These are phyloP conservation scores for Globisporangium canariense DNA, from an alignment of 352 stramenopile species.

Conservation along the genomic window DNA sequence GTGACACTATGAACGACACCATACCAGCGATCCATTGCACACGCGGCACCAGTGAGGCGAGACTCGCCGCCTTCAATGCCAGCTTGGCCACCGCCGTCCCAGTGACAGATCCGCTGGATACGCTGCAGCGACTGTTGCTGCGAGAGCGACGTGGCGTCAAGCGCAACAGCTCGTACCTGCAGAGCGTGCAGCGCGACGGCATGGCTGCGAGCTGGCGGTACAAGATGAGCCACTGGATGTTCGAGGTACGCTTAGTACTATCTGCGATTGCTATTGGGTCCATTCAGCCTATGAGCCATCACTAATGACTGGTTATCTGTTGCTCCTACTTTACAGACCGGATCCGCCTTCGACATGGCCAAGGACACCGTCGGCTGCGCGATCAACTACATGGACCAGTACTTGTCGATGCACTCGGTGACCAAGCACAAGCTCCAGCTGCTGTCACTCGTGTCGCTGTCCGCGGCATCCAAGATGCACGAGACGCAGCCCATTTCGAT, in stretches of 20 bases:
- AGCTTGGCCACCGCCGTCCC: neutral
- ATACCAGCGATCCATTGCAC: neutral
- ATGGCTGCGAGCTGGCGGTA: constrained; percentile 39
- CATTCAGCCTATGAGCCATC: neutral
- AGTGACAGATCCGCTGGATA: constrained; percentile 6
- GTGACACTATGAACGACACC: neutral
- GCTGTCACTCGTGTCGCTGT: constrained; percentile 15
- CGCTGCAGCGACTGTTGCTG: constrained; percentile 15
- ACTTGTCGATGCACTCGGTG: constrained; percentile 13
- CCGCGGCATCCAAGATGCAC: constrained; percentile 16
- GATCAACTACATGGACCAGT: constrained; percentile 15
- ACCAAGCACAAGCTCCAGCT: constrained; percentile 16
- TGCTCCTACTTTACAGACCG: constrained; percentile 7
- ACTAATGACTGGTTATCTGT: constrained; percentile 4
- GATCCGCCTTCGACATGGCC: constrained; percentile 16
- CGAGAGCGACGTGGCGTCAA: constrained; percentile 3
- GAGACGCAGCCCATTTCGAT: constrained; percentile 17
- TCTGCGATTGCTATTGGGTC: neutral
- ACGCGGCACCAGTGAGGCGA: neutral
- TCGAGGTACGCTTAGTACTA: constrained; percentile 23
- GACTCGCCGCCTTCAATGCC: neutral
- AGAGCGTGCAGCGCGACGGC: constrained; percentile 31
- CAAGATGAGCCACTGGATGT: constrained; percentile 53
- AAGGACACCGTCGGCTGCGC: constrained; percentile 17
- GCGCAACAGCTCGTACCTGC: constrained; percentile 21